Evolutionary conservation across 441 rosid genomes (phyloP).

Genomic region (Croton setiger): DNA sequence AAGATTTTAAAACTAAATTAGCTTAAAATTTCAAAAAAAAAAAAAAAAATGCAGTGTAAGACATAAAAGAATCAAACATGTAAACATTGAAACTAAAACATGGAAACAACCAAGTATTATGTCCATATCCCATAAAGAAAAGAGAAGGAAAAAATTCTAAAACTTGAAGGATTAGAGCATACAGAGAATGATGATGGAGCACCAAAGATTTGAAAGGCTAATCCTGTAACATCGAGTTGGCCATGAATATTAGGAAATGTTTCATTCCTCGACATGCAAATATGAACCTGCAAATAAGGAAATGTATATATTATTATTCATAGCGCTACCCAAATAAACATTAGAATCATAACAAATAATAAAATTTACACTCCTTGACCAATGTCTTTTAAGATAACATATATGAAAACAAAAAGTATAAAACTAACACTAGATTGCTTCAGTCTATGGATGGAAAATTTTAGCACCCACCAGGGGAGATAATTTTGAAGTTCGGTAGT

Average conservation of each 20-base stretch:
- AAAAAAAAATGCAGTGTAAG: neutral
- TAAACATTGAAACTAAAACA: conserved; percentile 6
- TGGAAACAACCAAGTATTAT: conserved; percentile 13
- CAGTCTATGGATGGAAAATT: neutral
- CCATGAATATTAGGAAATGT: conserved; percentile 96
- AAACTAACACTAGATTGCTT: neutral
- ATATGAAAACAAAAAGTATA: neutral
- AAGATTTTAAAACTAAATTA: conserved; percentile 16
- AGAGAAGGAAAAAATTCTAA: conserved; percentile 18
- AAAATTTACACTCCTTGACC: neutral
- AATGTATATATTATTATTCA: conserved; percentile 18
- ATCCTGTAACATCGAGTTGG: conserved; percentile 86
- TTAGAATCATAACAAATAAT: neutral
- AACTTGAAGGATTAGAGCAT: conserved; percentile 36
- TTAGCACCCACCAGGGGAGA: conserved; percentile 9
- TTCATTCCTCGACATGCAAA: conserved; percentile 98
- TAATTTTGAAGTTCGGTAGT: conserved; percentile 10
- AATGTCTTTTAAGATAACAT: neutral
- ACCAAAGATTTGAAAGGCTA: conserved; percentile 83
- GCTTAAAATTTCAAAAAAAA: conserved; percentile 9
- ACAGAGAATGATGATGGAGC: conserved; percentile 92
- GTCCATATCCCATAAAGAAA: conserved; percentile 16
- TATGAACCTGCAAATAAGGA: conserved; percentile 64
- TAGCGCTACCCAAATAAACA: conserved; percentile 3
- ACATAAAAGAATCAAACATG: neutral